Conservation (phyloP, 1,284 basidiomycete genomes). For the Anthracocystis setariae region DNA sequence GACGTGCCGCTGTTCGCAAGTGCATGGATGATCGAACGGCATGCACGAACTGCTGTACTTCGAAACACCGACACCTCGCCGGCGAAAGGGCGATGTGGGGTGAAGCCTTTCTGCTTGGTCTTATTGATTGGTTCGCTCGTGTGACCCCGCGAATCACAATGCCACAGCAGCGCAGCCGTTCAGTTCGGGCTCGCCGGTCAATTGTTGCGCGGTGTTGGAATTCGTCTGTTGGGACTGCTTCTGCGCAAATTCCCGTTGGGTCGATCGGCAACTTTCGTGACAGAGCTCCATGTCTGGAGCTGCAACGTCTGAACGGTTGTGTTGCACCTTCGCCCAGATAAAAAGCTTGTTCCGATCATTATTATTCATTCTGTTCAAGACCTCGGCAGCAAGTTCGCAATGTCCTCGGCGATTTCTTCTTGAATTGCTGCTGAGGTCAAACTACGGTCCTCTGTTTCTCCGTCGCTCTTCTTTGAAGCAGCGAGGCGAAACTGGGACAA, state of each 20-base stretch:
- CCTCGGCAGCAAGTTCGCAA: too few species aligned
- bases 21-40: background rate
- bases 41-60: background rate
- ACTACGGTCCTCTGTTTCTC: too few species aligned
- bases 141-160: background rate
- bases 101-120: background rate
- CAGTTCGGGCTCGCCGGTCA: background rate
- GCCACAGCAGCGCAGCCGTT: background rate
- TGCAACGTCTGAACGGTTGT: too few species aligned
- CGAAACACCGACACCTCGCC: background rate
- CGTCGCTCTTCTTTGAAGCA: too few species aligned
- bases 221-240: background rate
- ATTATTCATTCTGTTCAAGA: too few species aligned
- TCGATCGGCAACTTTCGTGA: background rate
- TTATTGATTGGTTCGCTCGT: constrained; percentile 1
- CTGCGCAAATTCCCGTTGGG: background rate
- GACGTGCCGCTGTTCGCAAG: background rate
- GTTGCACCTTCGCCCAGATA: too few species aligned
- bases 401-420: too few species aligned
- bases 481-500: too few species aligned
- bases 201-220: background rate
- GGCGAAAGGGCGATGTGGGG: background rate
- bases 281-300: background rate
- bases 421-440: too few species aligned
- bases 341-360: too few species aligned